Conservation (phyloP, 495 filamentous ascomycete species). For the Antarctomyces pellizariae region DNA sequence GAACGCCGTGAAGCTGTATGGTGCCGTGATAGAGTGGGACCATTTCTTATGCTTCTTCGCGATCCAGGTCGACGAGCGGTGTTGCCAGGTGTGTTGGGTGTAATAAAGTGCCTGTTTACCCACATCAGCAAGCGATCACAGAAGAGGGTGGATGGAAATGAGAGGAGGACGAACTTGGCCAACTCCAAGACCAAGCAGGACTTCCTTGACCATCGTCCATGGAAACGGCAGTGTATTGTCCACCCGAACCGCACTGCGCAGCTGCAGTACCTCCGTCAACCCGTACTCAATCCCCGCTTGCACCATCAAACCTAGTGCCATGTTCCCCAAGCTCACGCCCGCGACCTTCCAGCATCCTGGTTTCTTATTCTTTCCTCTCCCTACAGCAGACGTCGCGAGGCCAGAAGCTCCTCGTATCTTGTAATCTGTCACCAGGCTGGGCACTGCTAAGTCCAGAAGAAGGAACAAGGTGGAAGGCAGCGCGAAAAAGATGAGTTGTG, state of each 20-base stretch:
- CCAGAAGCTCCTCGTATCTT: constrained; percentile 45
- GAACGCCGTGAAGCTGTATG: constrained; percentile 43
- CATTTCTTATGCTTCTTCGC: no score
- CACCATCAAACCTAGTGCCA: constrained; percentile 27
- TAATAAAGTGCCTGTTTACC: no score
- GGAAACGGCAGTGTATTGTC: constrained; percentile 35
- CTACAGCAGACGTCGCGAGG: constrained; percentile 32
- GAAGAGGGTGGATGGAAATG: no score
- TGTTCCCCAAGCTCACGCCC: constrained; percentile 38
- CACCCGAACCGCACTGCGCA: constrained; percentile 32
- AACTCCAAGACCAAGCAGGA: constrained; percentile 23
- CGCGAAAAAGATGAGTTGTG: constrained; percentile 50
- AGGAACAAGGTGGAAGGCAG: constrained; percentile 53
- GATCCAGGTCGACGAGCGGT: no score
- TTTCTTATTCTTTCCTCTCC: constrained; percentile 9
- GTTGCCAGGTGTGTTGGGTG: no score
- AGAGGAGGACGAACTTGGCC: constrained; percentile 24
- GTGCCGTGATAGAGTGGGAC: constrained; percentile 37
- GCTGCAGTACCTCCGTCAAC: constrained; percentile 23
- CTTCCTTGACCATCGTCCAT: constrained; percentile 30
- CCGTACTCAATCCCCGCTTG: constrained; percentile 35
- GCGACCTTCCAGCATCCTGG: constrained; percentile 23
- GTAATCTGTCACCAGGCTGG: constrained; percentile 36
- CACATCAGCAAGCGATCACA: no score
- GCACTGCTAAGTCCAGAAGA: constrained; percentile 43